Evolutionary conservation across 129 eudicot genomes (phyloP).

Genomic region (sunflower (Helianthus annuus)): HanXRQr2.0-SUNRISE NC_035444.2:34429057-34429556

Average conservation of each 20-base stretch:
- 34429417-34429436: conserved; percentile 76
- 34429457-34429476: conserved; percentile 93
- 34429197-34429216: too few species aligned
- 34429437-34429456: conserved; percentile 82
- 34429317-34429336: conserved; percentile 82
- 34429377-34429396: conserved; percentile 89
- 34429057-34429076: too few species aligned
- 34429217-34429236: too few species aligned
- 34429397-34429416: conserved; percentile 74
- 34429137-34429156: too few species aligned
- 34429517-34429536: conserved; percentile 39
- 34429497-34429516: conserved; percentile 86
- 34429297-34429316: conserved; percentile 52
- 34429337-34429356: conserved; percentile 86
- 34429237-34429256: too few species aligned
- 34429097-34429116: too few species aligned
- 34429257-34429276: too few species aligned
- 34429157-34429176: too few species aligned
- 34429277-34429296: too few species aligned
- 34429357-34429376: conserved; percentile 88
- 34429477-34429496: conserved; percentile 78
- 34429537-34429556: conserved; percentile 23
- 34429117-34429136: too few species aligned
- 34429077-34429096: too few species aligned
- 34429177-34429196: too few species aligned